Percentiles rank a stretch among this genome's conserved stretches.
Conservation (phyloP, 805 yeast genomes). For the Tetrapisispora iriomotensis region DNA sequence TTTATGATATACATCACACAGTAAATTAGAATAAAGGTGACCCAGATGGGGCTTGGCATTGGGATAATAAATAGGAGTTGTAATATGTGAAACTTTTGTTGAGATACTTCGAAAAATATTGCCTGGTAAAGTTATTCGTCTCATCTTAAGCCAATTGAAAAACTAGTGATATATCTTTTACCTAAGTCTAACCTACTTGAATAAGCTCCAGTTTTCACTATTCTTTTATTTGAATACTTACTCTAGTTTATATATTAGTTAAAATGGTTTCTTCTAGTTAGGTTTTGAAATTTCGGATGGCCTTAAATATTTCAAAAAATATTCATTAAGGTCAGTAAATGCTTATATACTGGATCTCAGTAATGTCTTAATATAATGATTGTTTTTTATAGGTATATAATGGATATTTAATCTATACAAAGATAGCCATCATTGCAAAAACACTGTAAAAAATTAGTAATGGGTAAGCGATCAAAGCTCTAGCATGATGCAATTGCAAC, state of each 20-base stretch:
- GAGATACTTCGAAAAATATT: conserved; percentile 1
- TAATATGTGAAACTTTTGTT: conserved; percentile 36
- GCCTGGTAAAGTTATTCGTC: no score
- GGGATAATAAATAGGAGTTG: conserved; percentile 94
- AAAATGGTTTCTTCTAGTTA: no score
- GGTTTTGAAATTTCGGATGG: no score
- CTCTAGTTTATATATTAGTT: no score
- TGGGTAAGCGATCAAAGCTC: conserved; percentile 90
- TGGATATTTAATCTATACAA: conserved; percentile 32
- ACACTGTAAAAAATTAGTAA: conserved; percentile 83
- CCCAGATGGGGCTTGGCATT: conserved; percentile 94
- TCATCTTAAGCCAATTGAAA: no score
- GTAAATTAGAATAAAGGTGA: conserved; percentile 77
- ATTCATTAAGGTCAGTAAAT: no score
- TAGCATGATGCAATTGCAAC: conserved; percentile 70
- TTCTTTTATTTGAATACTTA: no score
- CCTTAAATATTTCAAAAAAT: no score
- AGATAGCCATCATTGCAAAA: conserved; percentile 92
- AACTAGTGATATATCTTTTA: no score
- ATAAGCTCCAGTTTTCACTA: no score
- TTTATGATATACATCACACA: conserved; percentile 69
- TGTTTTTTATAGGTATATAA: background rate
- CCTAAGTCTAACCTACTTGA: no score
- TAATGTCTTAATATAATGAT: background rate
- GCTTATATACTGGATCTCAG: no score